Evolutionary conservation across 768 basidiomycete species (phyloP), one percentile per base, ranked within the genome.

Genomic region (Pluteus cervinus): DNA sequence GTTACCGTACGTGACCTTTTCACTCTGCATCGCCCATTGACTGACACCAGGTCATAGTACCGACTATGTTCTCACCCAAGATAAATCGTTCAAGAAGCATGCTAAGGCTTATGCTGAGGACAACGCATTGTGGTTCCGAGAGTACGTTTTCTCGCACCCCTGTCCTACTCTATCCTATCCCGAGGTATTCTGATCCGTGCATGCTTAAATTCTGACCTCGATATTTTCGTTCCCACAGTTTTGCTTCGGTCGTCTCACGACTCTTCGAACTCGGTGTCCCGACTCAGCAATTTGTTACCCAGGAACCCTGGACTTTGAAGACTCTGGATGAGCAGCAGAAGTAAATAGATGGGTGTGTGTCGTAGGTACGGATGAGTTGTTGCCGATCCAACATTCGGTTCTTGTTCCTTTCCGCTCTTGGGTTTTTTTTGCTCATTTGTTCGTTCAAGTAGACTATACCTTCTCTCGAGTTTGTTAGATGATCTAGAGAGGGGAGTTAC

Each of bases 221-320:
- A 36, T 42, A 2, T 44, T 33, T 10, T 31, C 24, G 14, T 14
- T 38, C 21, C 17, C 33, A 8, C 53, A 93, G 91, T 64, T 98
- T 97, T 72, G 75, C 92, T 33, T 70, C 68, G 28, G 87, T 73
- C 17, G 76, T 92, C 40, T 52, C 76, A 29, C 81, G 75, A 45
- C 76, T 98, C 32, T 79, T 98, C 47, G 94, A 98, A 66, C 84
- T 97, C 37, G 94, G 94, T 48, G 90, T 98, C 7, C 94, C 94
- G 29, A 60, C 68, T 10, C 55, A 75, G 41, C 94, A 98, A 61
- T 89, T 82, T 52, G 76, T 68, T 33, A 44, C 75, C 21, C 53
- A 76, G 16, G 86, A 92, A 51, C 77, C 80, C 10, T 94, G 89
- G 90, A 58, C 61, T 46, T 56, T 96, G 73, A 75, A 77, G 58